Evolutionary conservation across 2,329 filamentous ascomycete species (phyloP), one percentile per base, ranked within the genome.

Genomic region (Hymenoscyphus scutula): DNA sequence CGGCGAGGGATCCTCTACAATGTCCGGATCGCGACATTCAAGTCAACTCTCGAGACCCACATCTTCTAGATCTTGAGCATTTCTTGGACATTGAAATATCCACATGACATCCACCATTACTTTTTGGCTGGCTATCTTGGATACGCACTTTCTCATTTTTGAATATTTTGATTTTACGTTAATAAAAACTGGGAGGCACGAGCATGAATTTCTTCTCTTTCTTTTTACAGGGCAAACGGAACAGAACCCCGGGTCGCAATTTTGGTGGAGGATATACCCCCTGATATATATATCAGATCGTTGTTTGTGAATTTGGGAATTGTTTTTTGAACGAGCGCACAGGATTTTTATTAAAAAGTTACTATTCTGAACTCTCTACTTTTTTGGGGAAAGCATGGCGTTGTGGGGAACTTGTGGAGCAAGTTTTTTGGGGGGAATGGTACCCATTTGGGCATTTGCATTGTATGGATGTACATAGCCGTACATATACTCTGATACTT

Each of bases 281-380:
- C 45, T 51, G 45, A 51, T 23, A 25, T 13, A 51, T 25, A 51
- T 23, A 51, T 51, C 45, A 51, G 45, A 51, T 51, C 25, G 45
- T 25, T 51, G n/a, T n/a, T n/a, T n/a, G n/a, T n/a, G n/a, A n/a
- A n/a, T n/a, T 51, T 51, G 25, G 45, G 27, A 29, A 29, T 29
- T 29, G 4, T 25, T 51, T 48, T 51, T 13, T 23, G 19, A 19
- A 51, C 11, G 45, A n/a, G 45, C 45, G 45, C 45, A 51, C 25
- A 51, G 41, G 45, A 19, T 13, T 13, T 23, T 25, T 25, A 51
- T 13, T 11, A 48, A 51, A 51, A 51, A 25, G 23, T 23, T 51
- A 23, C 27, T 29, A 3, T 5, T 25, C 7, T 51, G n/a, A 51
- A 51, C 10, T 51, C 45, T 48, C 45, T 51, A 25, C 45, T 51